phyloP scores from a whole-genome alignment of 768 basidiomycete species.

The Hebeloma cylindrosporum region DNA sequence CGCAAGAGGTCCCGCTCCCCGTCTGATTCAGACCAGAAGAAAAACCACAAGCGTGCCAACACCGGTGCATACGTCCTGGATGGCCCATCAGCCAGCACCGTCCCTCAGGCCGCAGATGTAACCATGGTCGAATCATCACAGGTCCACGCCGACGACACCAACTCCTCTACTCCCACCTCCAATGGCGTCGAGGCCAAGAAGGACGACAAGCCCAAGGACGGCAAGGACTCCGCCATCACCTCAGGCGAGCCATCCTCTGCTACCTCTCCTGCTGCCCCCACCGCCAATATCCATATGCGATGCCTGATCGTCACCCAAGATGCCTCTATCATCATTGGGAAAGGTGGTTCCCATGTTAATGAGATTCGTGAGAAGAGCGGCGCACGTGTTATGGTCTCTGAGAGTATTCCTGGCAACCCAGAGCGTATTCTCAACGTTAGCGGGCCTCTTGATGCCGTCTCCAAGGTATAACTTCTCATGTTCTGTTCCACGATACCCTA shows the following conservation, averaged over 20 bases:
- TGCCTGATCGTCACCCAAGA: constrained; percentile 99
- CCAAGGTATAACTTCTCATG: constrained; percentile 64
- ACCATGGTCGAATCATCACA: constrained; percentile 64
- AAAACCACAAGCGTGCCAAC: constrained; percentile 81
- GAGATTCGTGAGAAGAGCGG: constrained; percentile 98
- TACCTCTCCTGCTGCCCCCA: constrained; percentile 46
- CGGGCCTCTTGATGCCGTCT: constrained; percentile 96
- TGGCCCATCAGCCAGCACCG: constrained; percentile 55
- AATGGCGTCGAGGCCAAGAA: constrained; percentile 45
- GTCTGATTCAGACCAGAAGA: constrained; percentile 77
- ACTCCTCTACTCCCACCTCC: constrained; percentile 51
- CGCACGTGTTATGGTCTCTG: constrained; percentile 94
- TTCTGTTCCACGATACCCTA: constrained; percentile 6
- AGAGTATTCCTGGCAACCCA: constrained; percentile 99
- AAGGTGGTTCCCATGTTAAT: constrained; percentile 93
- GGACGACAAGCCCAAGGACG: constrained; percentile 36
- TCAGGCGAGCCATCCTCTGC: constrained; percentile 49
- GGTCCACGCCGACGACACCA: constrained; percentile 49
- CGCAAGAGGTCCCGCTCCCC: constrained; percentile 88
- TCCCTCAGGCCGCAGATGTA: constrained; percentile 51
- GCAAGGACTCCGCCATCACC: constrained; percentile 47
- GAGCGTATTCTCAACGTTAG: constrained; percentile 97
- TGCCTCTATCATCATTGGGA: constrained; percentile 98
- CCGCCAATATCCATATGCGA: constrained; percentile 93
- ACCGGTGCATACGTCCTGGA: constrained; percentile 69